phyloP scores from a whole-genome alignment of 805 yeast genomes.

The Wickerhamiella cacticola region DNA sequence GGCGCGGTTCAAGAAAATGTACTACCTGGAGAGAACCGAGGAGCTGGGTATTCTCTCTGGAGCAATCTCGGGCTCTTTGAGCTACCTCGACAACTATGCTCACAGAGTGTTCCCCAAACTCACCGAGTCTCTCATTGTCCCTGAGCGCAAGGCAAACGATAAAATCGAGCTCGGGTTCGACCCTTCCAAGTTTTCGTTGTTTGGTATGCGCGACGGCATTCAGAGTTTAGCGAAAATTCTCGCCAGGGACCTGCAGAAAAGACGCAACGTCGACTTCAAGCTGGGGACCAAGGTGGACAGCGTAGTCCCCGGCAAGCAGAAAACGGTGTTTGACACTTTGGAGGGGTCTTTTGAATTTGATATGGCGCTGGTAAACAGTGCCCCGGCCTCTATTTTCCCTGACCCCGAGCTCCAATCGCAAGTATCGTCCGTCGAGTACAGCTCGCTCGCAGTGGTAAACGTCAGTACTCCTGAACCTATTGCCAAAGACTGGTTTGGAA shows the following conservation, averaged over 20 bases:
- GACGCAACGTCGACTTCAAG: conserved; percentile 20
- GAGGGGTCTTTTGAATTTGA: conserved; percentile 11
- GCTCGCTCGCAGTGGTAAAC: conserved; percentile 57
- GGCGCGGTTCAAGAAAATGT: conserved; percentile 45
- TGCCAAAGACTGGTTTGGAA: conserved; percentile 67
- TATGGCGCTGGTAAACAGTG: conserved; percentile 19
- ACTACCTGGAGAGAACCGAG: conserved; percentile 39
- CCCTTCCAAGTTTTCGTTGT: conserved; percentile 17
- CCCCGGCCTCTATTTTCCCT: conserved; percentile 16
- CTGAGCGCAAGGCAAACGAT: conserved; percentile 12
- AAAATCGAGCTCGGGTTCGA: conserved; percentile 3
- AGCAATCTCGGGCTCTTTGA: conserved; percentile 29
- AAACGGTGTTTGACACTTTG: conserved; percentile 6
- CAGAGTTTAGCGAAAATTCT: conserved; percentile 23
- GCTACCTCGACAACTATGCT: conserved; percentile 22
- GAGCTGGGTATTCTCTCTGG: conserved; percentile 44
- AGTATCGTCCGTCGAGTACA: conserved; percentile 35
- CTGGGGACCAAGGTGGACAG: conserved; percentile 15
- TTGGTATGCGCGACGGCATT: conserved; percentile 24
- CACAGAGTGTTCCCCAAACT: conserved; percentile 22
- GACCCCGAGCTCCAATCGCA: conserved; percentile 6
- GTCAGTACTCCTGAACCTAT: conserved; percentile 41
- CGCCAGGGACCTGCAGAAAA: conserved; percentile 18
- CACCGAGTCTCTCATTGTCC: conserved; percentile 8
- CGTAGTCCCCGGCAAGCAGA: background rate